Percentiles rank a stretch among this genome's conserved stretches.
phyloP scores from a whole-genome alignment of 345 rosid genomes.

The Citrus glauca region DNA sequence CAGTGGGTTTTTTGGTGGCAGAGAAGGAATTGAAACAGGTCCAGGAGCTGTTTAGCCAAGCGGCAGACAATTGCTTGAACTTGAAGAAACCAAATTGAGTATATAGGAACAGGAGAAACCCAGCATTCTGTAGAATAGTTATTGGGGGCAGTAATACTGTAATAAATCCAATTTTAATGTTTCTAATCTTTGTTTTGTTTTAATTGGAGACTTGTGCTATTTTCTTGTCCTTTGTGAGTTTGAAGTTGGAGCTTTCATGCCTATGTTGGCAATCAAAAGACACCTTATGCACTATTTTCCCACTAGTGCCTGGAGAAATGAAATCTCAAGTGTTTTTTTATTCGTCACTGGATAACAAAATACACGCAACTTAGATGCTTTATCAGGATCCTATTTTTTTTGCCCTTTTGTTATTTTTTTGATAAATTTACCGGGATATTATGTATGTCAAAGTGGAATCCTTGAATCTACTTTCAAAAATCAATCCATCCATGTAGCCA shows the following conservation, averaged over 20 bases:
- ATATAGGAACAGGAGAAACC: background rate
- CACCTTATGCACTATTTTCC: too few relatives aligned
- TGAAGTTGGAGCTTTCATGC: background rate
- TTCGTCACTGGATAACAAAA: too few relatives aligned
- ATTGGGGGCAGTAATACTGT: background rate
- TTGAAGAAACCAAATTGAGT: constrained; percentile 70
- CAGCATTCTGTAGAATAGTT: background rate
- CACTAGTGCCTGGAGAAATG: too few relatives aligned
- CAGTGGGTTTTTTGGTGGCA: constrained; percentile 26
- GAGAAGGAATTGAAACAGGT: constrained; percentile 86
- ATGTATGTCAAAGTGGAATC: too few relatives aligned
- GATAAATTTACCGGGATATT: too few relatives aligned
- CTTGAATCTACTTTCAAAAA: too few relatives aligned
- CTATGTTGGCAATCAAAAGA: too few relatives aligned
- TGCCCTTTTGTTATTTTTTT: too few relatives aligned
- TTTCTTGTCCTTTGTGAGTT: background rate
- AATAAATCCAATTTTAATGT: background rate
- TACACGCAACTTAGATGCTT: too few relatives aligned
- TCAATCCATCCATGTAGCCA: too few relatives aligned
- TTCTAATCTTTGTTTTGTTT: background rate
- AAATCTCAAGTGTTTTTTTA: too few relatives aligned
- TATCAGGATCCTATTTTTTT: too few relatives aligned
- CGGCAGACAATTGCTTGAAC: constrained; percentile 83
- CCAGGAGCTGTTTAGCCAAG: constrained; percentile 72
- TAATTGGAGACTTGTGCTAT: background rate